A percentile compares a stretch with the other conserved stretches of the same genome.
Conservation (phyloP, 345 rosid genomes). For the Eucalyptus camaldulensis region DNA sequence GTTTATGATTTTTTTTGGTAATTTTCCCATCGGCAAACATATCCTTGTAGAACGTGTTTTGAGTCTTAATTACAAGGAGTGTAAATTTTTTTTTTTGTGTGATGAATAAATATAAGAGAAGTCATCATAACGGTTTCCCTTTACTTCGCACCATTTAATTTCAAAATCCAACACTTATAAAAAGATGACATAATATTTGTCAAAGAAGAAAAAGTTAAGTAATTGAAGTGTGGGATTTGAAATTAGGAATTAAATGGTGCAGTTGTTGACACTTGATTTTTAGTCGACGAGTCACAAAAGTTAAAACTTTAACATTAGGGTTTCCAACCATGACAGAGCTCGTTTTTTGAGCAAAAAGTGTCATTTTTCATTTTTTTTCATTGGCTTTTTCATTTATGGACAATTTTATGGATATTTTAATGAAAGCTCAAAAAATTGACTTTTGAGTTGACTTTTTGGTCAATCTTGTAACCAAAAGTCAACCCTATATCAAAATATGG, state of each 20-base stretch:
- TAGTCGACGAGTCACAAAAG: rapidly evolving
- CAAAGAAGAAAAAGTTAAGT: background rate
- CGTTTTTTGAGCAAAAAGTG: background rate
- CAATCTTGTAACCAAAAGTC: too few relatives aligned
- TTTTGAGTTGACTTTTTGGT: background rate
- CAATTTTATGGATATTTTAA: too few relatives aligned
- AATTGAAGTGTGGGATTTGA: background rate
- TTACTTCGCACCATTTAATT: background rate
- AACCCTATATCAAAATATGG: background rate
- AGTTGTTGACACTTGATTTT: background rate
- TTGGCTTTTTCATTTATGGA: too few relatives aligned
- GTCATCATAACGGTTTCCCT: background rate
- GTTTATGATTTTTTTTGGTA: too few relatives aligned
- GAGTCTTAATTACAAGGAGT: background rate
- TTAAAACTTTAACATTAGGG: background rate
- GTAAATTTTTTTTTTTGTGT: background rate
- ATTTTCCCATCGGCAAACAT: background rate
- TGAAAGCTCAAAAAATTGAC: background rate
- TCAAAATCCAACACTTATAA: background rate
- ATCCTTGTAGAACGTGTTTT: background rate
- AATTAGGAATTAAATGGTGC: background rate
- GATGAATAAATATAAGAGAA: background rate
- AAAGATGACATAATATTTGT: background rate
- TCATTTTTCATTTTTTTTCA: too few relatives aligned
- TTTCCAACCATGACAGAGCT: too few relatives aligned